Conservation (phyloP, 176 grass and related monocot species). For the Aegilops bicornis region DNA sequence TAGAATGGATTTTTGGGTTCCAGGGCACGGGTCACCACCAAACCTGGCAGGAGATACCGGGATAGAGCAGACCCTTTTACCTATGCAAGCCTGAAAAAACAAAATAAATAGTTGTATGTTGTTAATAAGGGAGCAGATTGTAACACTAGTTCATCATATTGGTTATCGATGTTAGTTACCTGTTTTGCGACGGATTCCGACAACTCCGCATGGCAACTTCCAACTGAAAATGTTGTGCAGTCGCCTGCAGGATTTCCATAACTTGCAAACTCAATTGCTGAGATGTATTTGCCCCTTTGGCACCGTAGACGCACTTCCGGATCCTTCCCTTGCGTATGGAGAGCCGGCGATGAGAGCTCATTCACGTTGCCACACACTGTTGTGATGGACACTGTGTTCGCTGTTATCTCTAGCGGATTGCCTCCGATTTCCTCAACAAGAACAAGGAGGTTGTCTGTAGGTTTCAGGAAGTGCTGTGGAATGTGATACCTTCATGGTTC, state of each 20-base stretch:
- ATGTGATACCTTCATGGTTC: constrained; percentile 77
- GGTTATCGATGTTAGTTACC: constrained; percentile 38
- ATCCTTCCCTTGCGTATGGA: constrained; percentile 26
- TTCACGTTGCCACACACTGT: constrained; percentile 29
- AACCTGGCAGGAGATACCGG: constrained; percentile 32
- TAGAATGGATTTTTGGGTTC: constrained; percentile 45
- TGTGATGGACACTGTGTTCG: constrained; percentile 61
- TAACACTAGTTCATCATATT: background rate
- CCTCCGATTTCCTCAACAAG: constrained; percentile 87
- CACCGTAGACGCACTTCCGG: constrained; percentile 37
- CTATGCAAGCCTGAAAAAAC: constrained; percentile 48
- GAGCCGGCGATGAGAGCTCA: constrained; percentile 8
- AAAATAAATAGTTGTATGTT: background rate
- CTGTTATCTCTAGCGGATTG: constrained; percentile 59
- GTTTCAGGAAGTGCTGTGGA: constrained; percentile 63
- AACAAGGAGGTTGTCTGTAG: constrained; percentile 57
- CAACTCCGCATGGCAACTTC: constrained; percentile 46
- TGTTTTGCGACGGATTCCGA: constrained; percentile 36
- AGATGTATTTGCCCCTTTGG: constrained; percentile 44
- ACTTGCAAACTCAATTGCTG: constrained; percentile 53
- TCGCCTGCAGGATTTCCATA: constrained; percentile 46
- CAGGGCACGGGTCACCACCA: constrained; percentile 46
- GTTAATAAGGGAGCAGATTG: background rate
- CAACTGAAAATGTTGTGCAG: constrained; percentile 24
- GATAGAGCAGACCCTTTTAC: constrained; percentile 47